Evolutionary conservation across 2,329 filamentous ascomycete genomes (phyloP).

Genomic region (Talaromyces rugulosus): DNA sequence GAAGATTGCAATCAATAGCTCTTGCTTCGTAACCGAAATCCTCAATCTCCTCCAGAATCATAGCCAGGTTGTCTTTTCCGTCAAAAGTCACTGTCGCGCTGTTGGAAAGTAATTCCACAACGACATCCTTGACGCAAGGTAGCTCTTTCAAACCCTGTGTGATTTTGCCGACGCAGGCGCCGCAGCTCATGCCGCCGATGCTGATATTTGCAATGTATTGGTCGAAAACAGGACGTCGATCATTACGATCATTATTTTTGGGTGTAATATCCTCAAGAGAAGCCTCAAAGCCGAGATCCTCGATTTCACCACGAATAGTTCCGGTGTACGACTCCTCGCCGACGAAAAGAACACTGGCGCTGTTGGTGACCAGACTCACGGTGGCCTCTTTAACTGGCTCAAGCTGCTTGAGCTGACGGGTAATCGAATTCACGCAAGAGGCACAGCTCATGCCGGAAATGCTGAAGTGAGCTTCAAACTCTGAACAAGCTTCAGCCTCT

Average conservation of each 20-base stretch:
- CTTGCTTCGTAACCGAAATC: constrained; percentile 63
- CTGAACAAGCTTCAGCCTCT: neutral
- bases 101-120: constrained; percentile 50
- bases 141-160: constrained; percentile 44
- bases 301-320: constrained; percentile 45
- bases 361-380: constrained; percentile 66
- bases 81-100: constrained; percentile 47
- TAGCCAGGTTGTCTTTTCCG: constrained; percentile 41
- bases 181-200: constrained; percentile 57
- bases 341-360: constrained; percentile 57
- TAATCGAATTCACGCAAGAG: constrained; percentile 62
- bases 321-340: constrained; percentile 44
- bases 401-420: constrained; percentile 53
- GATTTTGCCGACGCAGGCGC: constrained; percentile 50
- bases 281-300: constrained; percentile 48
- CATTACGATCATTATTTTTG: neutral
- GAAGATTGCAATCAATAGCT: constrained; percentile 44
- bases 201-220: constrained; percentile 44
- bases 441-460: constrained; percentile 72
- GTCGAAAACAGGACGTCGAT: constrained; percentile 13
- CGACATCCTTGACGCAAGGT: constrained; percentile 43
- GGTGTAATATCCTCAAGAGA: constrained; percentile 32
- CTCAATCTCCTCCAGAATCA: constrained; percentile 49
- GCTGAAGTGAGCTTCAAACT: constrained; percentile 34
- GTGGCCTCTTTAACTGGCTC: constrained; percentile 56